Evolutionary conservation across 768 basidiomycete genomes (phyloP).

Genomic region (Mycena galopus): DNA sequence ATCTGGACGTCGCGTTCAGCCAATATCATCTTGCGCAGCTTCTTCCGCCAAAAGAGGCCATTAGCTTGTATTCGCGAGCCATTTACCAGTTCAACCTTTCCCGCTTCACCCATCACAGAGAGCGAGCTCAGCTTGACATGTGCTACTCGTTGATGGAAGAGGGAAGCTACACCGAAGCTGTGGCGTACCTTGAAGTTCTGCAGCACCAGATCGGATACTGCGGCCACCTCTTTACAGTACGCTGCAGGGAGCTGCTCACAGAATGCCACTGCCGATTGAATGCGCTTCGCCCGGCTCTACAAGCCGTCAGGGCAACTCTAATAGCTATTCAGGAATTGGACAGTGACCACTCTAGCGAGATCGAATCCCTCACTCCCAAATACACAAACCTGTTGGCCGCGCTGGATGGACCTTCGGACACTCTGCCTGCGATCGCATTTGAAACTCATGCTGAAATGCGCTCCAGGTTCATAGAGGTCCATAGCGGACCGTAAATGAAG

Average conservation of each 20-base stretch:
- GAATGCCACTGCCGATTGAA: conserved; percentile 20
- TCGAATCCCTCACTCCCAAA: conserved; percentile 2
- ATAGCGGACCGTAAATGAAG: too few species aligned
- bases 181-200: conserved; percentile 15
- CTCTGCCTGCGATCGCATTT: background rate
- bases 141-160: conserved; percentile 20
- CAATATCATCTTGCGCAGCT: conserved; percentile 21
- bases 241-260: conserved; percentile 12
- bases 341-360: conserved; percentile 3
- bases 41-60: conserved; percentile 6
- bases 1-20: conserved; percentile 11
- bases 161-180: conserved; percentile 6
- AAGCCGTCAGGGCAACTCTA: conserved; percentile 5
- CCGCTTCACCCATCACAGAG: conserved; percentile 16
- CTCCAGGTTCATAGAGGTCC: conserved; percentile 6
- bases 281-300: conserved; percentile 4
- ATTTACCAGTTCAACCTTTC: conserved; percentile 2
- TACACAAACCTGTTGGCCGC: conserved; percentile 21
- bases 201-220: conserved; percentile 6
- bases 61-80: conserved; percentile 3
- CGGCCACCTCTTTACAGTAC: conserved; percentile 1
- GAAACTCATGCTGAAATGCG: conserved; percentile 3
- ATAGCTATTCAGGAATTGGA: conserved; percentile 1
- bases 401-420: conserved; percentile 10
- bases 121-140: conserved; percentile 15